phyloP scores from a whole-genome alignment of 1,284 basidiomycete genomes.

The Xerocomus minutiporus region DNA sequence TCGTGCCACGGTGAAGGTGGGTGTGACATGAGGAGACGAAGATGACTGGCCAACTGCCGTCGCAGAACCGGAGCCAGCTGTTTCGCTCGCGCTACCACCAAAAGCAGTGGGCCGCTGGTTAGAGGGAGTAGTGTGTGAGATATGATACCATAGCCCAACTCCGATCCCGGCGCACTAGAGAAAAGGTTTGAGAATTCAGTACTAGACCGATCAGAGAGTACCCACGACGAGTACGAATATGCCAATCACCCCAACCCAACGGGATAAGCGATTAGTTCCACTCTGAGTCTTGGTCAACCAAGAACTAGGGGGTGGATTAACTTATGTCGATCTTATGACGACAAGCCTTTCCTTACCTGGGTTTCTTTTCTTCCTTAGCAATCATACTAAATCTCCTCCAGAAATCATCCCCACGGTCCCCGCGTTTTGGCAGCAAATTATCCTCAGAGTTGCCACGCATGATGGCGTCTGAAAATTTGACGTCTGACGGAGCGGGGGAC shows the following conservation, averaged over 20 bases:
- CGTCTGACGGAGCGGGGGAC: constrained; percentile 35
- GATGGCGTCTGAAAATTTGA: constrained; percentile 56
- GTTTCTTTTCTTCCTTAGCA: constrained; percentile 62
- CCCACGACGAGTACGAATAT: constrained; percentile 53
- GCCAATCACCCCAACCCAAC: constrained; percentile 68
- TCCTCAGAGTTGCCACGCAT: constrained; percentile 68
- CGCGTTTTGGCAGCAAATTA: constrained; percentile 56
- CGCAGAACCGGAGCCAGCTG: constrained; percentile 16
- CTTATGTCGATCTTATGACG: neutral
- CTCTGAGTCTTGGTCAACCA: constrained; percentile 65
- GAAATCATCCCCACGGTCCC: constrained; percentile 74
- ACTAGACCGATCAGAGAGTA: constrained; percentile 5
- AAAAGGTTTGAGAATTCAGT: neutral
- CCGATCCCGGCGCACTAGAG: constrained; percentile 46
- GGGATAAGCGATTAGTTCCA: constrained; percentile 48
- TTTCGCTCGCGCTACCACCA: constrained; percentile 62
- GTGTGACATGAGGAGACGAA: constrained; percentile 33
- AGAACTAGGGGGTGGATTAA: constrained; percentile 36
- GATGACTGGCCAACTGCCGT: constrained; percentile 4
- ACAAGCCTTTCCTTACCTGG: constrained; percentile 40
- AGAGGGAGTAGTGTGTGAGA: constrained; percentile 46
- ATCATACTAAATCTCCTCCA: constrained; percentile 83
- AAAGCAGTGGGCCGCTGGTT: constrained; percentile 55
- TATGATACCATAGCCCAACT: constrained; percentile 56
- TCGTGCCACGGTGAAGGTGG: constrained; percentile 46